phyloP scores from a whole-genome alignment of 2,329 filamentous ascomycete genomes.

The Pseudophaeomoniella oleicola region DNA sequence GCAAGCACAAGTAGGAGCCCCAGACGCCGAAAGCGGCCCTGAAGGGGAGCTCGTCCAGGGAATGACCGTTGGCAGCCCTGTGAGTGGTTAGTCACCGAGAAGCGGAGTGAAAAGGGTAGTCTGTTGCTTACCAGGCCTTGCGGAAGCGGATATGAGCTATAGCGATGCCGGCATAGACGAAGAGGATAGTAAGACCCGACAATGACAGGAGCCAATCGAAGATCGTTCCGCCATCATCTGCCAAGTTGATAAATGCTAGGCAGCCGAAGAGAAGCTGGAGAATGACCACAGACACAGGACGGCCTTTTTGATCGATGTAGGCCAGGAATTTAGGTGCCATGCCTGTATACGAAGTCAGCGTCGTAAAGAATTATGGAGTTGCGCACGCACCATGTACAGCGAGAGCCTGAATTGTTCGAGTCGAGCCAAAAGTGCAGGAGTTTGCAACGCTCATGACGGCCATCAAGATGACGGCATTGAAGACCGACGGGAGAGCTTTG shows the following conservation, averaged over 20 bases:
- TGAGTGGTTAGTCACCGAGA: too few species aligned
- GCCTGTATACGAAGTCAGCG: too few species aligned
- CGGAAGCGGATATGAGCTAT: constrained; percentile 82
- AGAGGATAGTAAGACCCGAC: constrained; percentile 57
- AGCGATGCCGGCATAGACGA: constrained; percentile 73
- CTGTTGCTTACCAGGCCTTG: constrained; percentile 52
- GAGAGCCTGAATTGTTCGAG: constrained; percentile 74
- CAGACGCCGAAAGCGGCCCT: constrained; percentile 60
- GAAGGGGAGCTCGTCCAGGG: constrained; percentile 68
- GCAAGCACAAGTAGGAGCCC: constrained; percentile 68
- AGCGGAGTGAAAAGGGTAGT: too few species aligned
- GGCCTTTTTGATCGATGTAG: constrained; percentile 72
- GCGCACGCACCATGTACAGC: too few species aligned
- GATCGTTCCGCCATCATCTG: constrained; percentile 38
- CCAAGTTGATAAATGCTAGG: constrained; percentile 59
- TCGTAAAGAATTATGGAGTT: too few species aligned
- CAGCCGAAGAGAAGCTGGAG: constrained; percentile 55
- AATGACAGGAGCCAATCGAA: constrained; percentile 71
- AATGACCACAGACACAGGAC: constrained; percentile 59
- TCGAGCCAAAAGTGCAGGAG: constrained; percentile 81
- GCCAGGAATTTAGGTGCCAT: constrained; percentile 65
- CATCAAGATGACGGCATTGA: constrained; percentile 87
- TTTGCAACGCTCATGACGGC: constrained; percentile 86
- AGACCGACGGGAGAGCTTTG: constrained; percentile 64
- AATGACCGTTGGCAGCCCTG: too few species aligned